These are phyloP conservation scores for Brachypodium distachyon DNA, from an alignment of 202 grass and related monocot genomes.

Conservation along the genomic window DNA sequence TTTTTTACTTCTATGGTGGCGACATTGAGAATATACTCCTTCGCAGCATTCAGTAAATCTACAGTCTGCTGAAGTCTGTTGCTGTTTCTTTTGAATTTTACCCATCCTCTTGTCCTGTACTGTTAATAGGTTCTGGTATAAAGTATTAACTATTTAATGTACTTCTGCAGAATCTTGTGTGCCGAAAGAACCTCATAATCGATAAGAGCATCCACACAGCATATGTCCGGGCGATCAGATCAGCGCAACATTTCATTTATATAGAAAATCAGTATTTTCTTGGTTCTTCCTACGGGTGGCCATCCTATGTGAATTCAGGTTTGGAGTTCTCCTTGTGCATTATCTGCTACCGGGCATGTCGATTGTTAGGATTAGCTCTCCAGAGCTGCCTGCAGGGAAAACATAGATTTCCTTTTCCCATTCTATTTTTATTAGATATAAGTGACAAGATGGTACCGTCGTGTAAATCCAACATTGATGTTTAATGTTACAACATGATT, in stretches of 20 bases:
- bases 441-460: background rate
- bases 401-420: background rate
- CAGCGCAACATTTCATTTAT: conserved; percentile 95
- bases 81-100: background rate
- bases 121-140: conserved; percentile 3
- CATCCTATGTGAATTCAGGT: conserved; percentile 82
- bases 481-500: conserved; percentile 7
- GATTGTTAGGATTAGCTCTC: background rate
- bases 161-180: conserved; percentile 82
- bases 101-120: background rate
- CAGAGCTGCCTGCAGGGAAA: background rate
- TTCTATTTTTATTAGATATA: conserved; percentile 6
- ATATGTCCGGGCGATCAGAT: conserved; percentile 95
- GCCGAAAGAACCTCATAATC: conserved; percentile 74
- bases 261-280: conserved; percentile 99
- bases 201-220: conserved; percentile 98
- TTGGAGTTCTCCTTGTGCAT: background rate
- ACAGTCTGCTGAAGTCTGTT: background rate
- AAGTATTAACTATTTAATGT: conserved; percentile 1
- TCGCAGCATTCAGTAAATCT: background rate
- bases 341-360: background rate
- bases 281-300: conserved; percentile 94
- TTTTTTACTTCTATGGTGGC: background rate
- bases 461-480: background rate
- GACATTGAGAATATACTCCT: background rate